Evolutionary conservation across 108 stramenopile genomes (phyloP).

Genomic region (Nitzschia palea): DNA sequence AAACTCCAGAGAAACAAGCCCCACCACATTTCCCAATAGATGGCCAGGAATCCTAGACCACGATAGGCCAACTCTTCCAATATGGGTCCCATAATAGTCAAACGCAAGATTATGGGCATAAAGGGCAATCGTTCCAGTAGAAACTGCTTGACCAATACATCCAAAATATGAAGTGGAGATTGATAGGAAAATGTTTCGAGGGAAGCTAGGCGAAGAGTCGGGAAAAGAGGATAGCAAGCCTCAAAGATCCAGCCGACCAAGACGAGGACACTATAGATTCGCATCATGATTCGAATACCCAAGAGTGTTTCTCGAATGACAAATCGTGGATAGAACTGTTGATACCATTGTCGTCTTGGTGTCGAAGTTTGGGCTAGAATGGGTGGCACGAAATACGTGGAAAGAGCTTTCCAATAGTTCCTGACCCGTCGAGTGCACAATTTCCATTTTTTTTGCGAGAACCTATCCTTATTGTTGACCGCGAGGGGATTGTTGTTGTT

Average conservation of each 20-base stretch:
- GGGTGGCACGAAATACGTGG: neutral
- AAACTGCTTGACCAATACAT: neutral
- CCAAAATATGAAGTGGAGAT: neutral
- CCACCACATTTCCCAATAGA: neutral
- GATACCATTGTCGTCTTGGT: neutral
- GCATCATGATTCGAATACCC: neutral
- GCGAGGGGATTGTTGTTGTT: too few relatives aligned
- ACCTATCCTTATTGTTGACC: too few relatives aligned
- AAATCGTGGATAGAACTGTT: neutral
- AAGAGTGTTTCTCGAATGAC: neutral
- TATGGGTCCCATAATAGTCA: neutral
- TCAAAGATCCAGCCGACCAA: neutral
- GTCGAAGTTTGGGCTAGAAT: neutral
- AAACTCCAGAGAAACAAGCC: neutral
- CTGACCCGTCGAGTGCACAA: too few relatives aligned
- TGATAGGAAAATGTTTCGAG: neutral
- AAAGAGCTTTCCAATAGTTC: too few relatives aligned
- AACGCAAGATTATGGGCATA: neutral
- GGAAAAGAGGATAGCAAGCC: neutral
- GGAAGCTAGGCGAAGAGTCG: neutral
- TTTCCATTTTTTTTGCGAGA: too few relatives aligned
- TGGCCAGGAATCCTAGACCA: neutral
- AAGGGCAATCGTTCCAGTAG: neutral
- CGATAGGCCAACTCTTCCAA: neutral
- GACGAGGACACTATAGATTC: neutral